A percentile compares a stretch with the other conserved stretches of the same genome.
These are phyloP conservation scores for Capsella rubella DNA, from an alignment of 441 rosid genomes.

Conservation along the genomic window DNA sequence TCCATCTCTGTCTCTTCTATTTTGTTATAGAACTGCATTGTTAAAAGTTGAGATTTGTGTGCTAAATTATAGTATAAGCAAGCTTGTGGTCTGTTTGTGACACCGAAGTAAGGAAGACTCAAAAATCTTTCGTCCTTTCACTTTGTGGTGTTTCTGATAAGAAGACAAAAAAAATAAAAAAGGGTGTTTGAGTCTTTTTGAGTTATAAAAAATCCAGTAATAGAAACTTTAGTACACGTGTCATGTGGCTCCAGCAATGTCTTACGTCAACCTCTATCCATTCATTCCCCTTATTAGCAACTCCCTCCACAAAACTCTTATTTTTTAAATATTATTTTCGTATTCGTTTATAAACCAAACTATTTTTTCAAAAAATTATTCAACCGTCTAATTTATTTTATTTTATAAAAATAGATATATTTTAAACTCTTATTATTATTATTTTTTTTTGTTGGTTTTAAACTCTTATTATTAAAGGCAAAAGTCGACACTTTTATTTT, in stretches of 20 bases:
- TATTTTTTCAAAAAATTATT: too few species aligned
- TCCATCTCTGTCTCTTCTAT: constrained; percentile 4
- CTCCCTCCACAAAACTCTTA: constrained; percentile 42
- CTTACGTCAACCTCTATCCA: constrained; percentile 59
- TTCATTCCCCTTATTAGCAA: constrained; percentile 36
- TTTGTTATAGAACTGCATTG: constrained; percentile 25
- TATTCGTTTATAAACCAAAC: not conserved
- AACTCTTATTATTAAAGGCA: not conserved
- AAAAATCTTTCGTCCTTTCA: not conserved
- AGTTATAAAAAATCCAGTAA: not conserved
- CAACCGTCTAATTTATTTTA: not conserved
- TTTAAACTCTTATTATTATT: not conserved
- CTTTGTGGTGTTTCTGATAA: not conserved
- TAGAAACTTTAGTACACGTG: constrained; percentile 7
- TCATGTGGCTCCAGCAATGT: constrained; percentile 36
- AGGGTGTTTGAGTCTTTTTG: not conserved
- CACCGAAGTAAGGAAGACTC: not conserved
- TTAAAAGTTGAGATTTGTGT: not conserved
- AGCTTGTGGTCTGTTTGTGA: constrained; percentile 31
- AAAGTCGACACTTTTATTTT: not conserved
- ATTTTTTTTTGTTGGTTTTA: not conserved
- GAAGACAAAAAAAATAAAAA: not conserved
- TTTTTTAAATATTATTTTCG: not conserved
- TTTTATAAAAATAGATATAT: too few species aligned
- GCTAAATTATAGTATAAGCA: not conserved